Conservation (phyloP, 768 basidiomycete genomes). For the Agaricus sinodeliciosus region DNA sequence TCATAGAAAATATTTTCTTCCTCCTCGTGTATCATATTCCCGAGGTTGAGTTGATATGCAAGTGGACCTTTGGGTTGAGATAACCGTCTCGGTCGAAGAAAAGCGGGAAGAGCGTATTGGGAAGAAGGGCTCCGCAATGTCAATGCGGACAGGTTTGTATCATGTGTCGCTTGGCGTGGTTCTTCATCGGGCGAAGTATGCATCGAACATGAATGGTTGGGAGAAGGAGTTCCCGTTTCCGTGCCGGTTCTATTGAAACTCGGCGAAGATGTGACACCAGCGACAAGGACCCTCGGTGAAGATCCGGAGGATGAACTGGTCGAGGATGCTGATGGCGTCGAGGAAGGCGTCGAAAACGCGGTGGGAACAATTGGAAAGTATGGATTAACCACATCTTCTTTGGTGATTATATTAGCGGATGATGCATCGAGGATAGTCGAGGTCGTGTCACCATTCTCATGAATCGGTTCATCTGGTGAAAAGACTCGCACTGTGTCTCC, state of each 20-base stretch:
- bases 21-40: constrained; percentile 9
- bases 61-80: neutral
- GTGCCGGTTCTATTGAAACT: neutral
- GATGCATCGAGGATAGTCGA: constrained; percentile 8
- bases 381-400: constrained; percentile 32
- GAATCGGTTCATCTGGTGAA: constrained; percentile 14
- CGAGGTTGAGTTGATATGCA: constrained; percentile 6
- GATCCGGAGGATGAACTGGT: constrained; percentile 7
- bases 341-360: constrained; percentile 11
- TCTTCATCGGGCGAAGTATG: neutral
- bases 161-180: neutral
- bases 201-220: neutral
- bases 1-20: constrained; percentile 15
- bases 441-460: constrained; percentile 13
- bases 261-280: neutral
- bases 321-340: constrained; percentile 10
- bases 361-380: constrained; percentile 43
- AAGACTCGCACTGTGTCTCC: constrained; percentile 14
- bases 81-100: neutral
- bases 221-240: neutral
- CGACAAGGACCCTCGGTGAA: constrained; percentile 1
- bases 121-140: neutral
- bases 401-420: constrained; percentile 6
- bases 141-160: neutral
- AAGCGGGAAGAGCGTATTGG: neutral